These are phyloP conservation scores for Leccinum boreale DNA, from an alignment of 768 basidiomycete species.

Conservation along the genomic window DNA sequence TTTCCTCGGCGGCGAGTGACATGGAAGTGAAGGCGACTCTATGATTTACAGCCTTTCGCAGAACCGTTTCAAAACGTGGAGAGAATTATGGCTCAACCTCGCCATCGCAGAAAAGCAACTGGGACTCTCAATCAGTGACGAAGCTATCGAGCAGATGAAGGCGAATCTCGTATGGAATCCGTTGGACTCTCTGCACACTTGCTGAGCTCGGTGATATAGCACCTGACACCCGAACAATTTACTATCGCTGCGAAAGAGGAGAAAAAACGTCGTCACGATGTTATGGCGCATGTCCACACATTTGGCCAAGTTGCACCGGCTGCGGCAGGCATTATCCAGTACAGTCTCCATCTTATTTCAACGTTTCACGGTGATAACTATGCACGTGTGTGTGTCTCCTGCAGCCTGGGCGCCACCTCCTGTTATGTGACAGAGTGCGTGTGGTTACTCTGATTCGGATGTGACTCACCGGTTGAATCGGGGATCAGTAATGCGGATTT, in stretches of 20 bases:
- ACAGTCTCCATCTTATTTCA: slow-evolving; percentile 25
- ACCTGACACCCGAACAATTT: slow-evolving; percentile 86
- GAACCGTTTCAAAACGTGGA: slow-evolving; percentile 96
- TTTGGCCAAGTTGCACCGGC: slow-evolving; percentile 92
- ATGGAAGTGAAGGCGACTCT: not conserved
- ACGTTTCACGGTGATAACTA: slow-evolving; percentile 9
- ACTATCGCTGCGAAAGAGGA: slow-evolving; percentile 90
- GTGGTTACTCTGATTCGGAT: slow-evolving; percentile 2
- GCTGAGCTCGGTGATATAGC: slow-evolving; percentile 39
- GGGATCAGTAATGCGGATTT: slow-evolving; percentile 87
- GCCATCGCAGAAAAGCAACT: slow-evolving; percentile 96
- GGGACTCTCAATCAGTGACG: slow-evolving; percentile 83
- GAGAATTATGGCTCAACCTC: slow-evolving; percentile 92
- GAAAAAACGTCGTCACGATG: slow-evolving; percentile 96
- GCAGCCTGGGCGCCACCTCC: slow-evolving; percentile 90
- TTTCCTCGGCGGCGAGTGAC: slow-evolving; percentile 80
- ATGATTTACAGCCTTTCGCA: slow-evolving; percentile 30
- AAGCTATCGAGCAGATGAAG: slow-evolving; percentile 93
- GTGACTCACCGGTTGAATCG: slow-evolving; percentile 11
- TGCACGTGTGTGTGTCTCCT: slow-evolving; percentile 4
- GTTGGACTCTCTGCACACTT: not conserved
- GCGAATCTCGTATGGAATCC: slow-evolving; percentile 65
- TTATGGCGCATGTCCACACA: slow-evolving; percentile 99
- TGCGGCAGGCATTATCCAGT: slow-evolving; percentile 96
- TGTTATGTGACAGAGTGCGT: slow-evolving; percentile 98